Percentiles rank a stretch among this genome's conserved stretches.
These are phyloP conservation scores for Podosphaera fusca DNA, from an alignment of 2,329 filamentous ascomycete species.

Conservation along the genomic window DNA sequence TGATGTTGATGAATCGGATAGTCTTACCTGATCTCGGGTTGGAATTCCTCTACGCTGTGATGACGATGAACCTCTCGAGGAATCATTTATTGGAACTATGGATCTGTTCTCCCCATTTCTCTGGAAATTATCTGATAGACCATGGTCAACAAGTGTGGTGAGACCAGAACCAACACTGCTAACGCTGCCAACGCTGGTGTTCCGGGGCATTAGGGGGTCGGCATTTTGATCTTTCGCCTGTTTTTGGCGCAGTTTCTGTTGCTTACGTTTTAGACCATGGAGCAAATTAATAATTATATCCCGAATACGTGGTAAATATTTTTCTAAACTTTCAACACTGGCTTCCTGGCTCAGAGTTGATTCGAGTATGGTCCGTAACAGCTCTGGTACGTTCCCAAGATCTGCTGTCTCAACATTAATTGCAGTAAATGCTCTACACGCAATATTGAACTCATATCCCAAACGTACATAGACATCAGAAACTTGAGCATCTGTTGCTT, in stretches of 20 bases:
- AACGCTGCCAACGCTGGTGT: conserved; percentile 35
- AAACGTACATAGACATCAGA: conserved; percentile 95
- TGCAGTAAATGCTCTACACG: conserved; percentile 83
- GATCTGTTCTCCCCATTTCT: conserved; percentile 7
- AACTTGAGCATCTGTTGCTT: conserved; percentile 80
- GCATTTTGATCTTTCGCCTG: conserved; percentile 26
- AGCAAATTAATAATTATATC: conserved; percentile 97
- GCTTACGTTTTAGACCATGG: conserved; percentile 90
- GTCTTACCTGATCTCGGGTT: conserved; percentile 27
- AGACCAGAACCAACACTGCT: conserved; percentile 33
- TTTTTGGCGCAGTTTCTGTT: conserved; percentile 57
- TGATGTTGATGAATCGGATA: conserved; percentile 42
- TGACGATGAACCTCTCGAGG: conserved; percentile 19
- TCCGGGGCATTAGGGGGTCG: conserved; percentile 14
- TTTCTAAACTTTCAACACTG: conserved; percentile 77
- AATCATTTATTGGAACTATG: conserved; percentile 11
- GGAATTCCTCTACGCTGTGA: conserved; percentile 10
- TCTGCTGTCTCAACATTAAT: conserved; percentile 93
- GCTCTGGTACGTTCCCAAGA: conserved; percentile 82
- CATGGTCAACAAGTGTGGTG: conserved; percentile 35
- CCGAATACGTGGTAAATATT: conserved; percentile 78
- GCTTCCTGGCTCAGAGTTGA: conserved; percentile 93
- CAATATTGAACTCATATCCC: conserved; percentile 98
- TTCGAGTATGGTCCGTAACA: conserved; percentile 74
- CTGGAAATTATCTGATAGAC: conserved; percentile 12